Base-by-base conservation (phyloP, 139 green algal genomes). In the Pleodorina starrii region DNA sequence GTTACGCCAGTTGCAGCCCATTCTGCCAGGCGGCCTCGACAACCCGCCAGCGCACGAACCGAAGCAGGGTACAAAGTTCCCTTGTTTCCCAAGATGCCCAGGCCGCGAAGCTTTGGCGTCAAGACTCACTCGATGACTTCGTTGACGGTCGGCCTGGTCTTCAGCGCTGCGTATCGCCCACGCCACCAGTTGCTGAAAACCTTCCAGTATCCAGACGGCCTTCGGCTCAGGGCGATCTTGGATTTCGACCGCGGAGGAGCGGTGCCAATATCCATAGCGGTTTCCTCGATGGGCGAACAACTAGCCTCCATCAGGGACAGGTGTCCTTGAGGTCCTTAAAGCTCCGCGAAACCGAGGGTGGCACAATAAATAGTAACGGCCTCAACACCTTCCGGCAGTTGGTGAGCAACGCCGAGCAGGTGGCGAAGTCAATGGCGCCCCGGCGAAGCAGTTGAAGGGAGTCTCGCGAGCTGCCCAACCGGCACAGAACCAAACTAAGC, bases 81-180 rank as follows among this genome's bases (percentile, higher is more conserved):
- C 68, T 48, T 29, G 21, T 48, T 76, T 76, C 68, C 32, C 68
- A 46, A 17, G 68, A 44, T 32, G 68, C 32, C 57, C 57, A 32
- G 17, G 68, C 38, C 68, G 35, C 36, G 35, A 66, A 66, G 54
- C n/a, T 27, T 17, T 68, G 57, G 57, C 57, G 19, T 48, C 10
- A 80, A 77, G 42, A 80, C 82, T 88, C 46, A 88, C 82, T 88
- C 82, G 63, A 88, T 69, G 44, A 88, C 82, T 43, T 88, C 82
- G 44, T 79, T 25, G 32, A 88, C 82, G 3, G 82, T 80, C 7
- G 82, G 82, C 2, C 82, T 71, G 21, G 66, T 42, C 32, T 51
- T 51, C 3, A 88, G 68, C 23, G 43, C 46, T n/a, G 44, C 29
- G 27, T 80, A 50, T 0, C 82, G 63, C 6, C 23, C 35, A 10